Conservation (phyloP, 2,329 filamentous ascomycete species). For the Hypoxylon sp. region DNA sequence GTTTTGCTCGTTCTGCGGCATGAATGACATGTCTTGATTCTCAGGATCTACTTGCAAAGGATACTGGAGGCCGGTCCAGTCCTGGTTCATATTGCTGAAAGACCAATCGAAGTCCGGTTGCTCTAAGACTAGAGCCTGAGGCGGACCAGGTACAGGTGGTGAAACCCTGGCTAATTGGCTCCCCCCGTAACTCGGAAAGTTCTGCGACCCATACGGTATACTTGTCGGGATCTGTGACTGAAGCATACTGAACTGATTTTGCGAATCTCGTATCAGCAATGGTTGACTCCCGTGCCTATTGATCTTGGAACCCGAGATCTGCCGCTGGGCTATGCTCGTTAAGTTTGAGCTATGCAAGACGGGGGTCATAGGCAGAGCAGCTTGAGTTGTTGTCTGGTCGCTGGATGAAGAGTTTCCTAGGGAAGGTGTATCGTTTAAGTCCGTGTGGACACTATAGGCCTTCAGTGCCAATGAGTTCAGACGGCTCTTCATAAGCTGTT, state of each 20-base stretch:
- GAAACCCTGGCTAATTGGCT: not conserved
- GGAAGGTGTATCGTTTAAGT: conserved; percentile 9
- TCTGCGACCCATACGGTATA: conserved; percentile 3
- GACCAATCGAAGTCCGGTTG: conserved; percentile 9
- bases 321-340: conserved; percentile 2
- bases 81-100: conserved; percentile 8
- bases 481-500: conserved; percentile 9
- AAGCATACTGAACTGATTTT: conserved; percentile 10
- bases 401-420: conserved; percentile 25
- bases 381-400: conserved; percentile 23
- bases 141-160: not conserved
- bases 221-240: conserved; percentile 7
- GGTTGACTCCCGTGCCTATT: conserved; percentile 11
- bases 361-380: conserved; percentile 16
- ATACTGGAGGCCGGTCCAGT: conserved; percentile 20
- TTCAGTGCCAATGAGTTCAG: conserved; percentile 17
- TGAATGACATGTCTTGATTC: conserved; percentile 10
- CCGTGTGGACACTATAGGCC: conserved; percentile 16
- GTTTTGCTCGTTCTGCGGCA: conserved; percentile 17
- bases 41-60: conserved; percentile 16
- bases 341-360: not conserved
- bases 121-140: conserved; percentile 12
- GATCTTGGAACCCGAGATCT: conserved; percentile 3
- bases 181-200: conserved; percentile 16
- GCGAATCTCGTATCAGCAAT: conserved; percentile 13